phyloP scores from a whole-genome alignment of 352 stramenopile genomes.

The Globisporangium radiosum region DNA sequence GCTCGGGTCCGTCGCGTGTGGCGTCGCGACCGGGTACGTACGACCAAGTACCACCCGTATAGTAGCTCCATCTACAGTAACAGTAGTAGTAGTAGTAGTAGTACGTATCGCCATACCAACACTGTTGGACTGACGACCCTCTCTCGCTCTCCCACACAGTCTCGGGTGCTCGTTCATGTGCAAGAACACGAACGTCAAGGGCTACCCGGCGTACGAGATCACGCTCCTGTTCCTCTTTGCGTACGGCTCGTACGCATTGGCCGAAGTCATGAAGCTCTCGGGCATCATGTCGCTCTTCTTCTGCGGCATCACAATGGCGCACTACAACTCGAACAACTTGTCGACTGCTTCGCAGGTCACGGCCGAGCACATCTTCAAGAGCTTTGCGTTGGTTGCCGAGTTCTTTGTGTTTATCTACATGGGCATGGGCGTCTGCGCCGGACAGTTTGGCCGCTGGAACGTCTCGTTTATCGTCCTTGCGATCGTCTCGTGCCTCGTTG shows the following conservation, averaged over 20 bases:
- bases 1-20: conserved; percentile 71
- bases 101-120: too few relatives aligned
- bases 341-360: conserved; percentile 61
- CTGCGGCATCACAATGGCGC: conserved; percentile 78
- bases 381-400: conserved; percentile 59
- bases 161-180: conserved; percentile 75
- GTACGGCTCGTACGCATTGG: conserved; percentile 61
- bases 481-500: conserved; percentile 82
- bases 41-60: too few relatives aligned
- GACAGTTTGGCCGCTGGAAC: conserved; percentile 73
- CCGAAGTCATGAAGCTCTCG: conserved; percentile 63
- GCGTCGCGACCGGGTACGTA: conserved; percentile 59
- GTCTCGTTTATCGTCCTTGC: conserved; percentile 81
- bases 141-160: conserved; percentile 19
- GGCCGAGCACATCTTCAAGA: conserved; percentile 72
- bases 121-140: not conserved
- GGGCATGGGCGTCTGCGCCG: conserved; percentile 64
- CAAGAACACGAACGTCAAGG: conserved; percentile 73
- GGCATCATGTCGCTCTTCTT: conserved; percentile 94
- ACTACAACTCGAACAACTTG: conserved; percentile 78
- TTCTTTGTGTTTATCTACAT: conserved; percentile 82
- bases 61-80: too few relatives aligned
- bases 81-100: too few relatives aligned
- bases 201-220: conserved; percentile 74
- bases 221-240: conserved; percentile 66